Evolutionary conservation across 176 grass and related monocot species (phyloP).

Genomic region (Carex kokanica): DNA sequence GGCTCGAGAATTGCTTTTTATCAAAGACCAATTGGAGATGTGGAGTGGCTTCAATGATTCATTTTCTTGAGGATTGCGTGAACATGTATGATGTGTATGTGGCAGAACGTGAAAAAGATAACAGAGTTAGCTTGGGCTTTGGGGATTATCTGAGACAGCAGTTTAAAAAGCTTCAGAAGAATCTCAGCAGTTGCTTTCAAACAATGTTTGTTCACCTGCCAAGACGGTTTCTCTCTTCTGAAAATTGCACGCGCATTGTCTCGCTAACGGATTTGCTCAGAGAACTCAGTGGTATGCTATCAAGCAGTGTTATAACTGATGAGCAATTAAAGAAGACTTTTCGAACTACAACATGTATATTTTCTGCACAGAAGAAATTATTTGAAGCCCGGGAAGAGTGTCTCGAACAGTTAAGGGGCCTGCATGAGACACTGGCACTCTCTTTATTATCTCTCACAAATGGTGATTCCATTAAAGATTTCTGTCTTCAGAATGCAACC

Average conservation of each 20-base stretch:
- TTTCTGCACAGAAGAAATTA: conserved; percentile 32
- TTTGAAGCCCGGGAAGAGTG: conserved; percentile 33
- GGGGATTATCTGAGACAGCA: conserved; percentile 51
- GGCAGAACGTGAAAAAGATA: conserved; percentile 20
- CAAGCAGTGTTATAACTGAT: conserved; percentile 29
- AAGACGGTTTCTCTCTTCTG: conserved; percentile 25
- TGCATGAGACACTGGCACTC: conserved; percentile 25
- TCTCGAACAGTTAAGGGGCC: conserved; percentile 38
- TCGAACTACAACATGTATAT: conserved; percentile 9
- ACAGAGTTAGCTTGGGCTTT: conserved; percentile 18
- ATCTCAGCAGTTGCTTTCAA: conserved; percentile 41
- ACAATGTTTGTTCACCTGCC: conserved; percentile 57
- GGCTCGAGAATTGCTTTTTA: conserved; percentile 59
- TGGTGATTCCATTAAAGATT: conserved; percentile 38
- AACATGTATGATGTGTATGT: conserved; percentile 46
- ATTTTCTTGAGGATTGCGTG: conserved; percentile 48
- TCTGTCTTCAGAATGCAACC: conserved; percentile 56
- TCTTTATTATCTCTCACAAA: conserved; percentile 26
- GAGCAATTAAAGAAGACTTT: conserved; percentile 41
- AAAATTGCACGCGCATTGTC: conserved; percentile 32
- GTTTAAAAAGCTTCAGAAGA: conserved; percentile 27
- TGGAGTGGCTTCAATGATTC: conserved; percentile 42
- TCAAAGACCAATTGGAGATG: conserved; percentile 43
- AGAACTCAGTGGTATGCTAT: conserved; percentile 30
- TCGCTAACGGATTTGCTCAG: conserved; percentile 34